Percentiles rank a stretch among this genome's conserved stretches.
phyloP scores from a whole-genome alignment of 768 basidiomycete species.

The Collybiopsis luxurians region DNA sequence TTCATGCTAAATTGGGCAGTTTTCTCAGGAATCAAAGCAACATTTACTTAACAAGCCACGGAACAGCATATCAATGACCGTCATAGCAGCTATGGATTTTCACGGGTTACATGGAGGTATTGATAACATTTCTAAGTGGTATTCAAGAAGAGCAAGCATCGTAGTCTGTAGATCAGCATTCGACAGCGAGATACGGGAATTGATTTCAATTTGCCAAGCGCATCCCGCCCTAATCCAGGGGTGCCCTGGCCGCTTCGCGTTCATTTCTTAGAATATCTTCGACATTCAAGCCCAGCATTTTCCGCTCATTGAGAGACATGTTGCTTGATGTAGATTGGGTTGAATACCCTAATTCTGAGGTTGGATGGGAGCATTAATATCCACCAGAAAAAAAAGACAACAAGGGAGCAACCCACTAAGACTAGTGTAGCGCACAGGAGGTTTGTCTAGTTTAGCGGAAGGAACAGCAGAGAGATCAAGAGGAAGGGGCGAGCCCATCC shows the following conservation, averaged over 20 bases:
- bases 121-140: too few relatives aligned
- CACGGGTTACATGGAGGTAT: too few relatives aligned
- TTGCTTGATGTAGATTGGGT: slow-evolving; percentile 33
- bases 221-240: too few relatives aligned
- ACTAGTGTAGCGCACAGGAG: slow-evolving; percentile 67
- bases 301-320: slow-evolving; percentile 58
- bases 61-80: too few relatives aligned
- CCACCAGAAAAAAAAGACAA: background rate
- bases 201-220: too few relatives aligned
- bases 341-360: slow-evolving; percentile 68
- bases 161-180: too few relatives aligned
- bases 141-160: too few relatives aligned
- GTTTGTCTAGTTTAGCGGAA: slow-evolving; percentile 35
- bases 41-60: too few relatives aligned
- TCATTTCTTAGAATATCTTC: slow-evolving; percentile 58
- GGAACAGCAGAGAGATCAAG: slow-evolving; percentile 63
- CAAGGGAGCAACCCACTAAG: slow-evolving; percentile 41
- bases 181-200: too few relatives aligned
- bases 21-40: too few relatives aligned
- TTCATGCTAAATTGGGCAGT: too few relatives aligned
- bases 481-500: slow-evolving; percentile 72
- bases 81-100: too few relatives aligned
- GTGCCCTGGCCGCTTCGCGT: slow-evolving; percentile 67
- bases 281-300: slow-evolving; percentile 57
- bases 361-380: background rate